Evolutionary conservation across 441 rosid genomes (phyloP).

Genomic region (Sinapis alba): DNA sequence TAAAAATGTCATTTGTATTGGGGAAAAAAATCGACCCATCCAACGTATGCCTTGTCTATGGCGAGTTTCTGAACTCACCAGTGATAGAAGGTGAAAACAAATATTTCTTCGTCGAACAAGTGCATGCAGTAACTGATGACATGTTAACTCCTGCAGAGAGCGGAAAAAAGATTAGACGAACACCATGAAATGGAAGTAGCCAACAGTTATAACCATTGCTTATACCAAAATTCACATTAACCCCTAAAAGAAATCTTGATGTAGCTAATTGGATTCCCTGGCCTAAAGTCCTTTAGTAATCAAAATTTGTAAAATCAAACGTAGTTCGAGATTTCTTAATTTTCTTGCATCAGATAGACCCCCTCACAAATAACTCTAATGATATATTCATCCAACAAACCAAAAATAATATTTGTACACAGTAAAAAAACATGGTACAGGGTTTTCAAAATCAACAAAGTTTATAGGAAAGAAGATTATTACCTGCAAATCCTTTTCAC

Average conservation of each 20-base stretch:
- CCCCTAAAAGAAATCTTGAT: neutral
- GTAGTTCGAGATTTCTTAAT: constrained; percentile 9
- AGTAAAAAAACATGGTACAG: neutral
- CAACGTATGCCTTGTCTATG: constrained; percentile 9
- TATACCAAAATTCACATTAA: constrained; percentile 7
- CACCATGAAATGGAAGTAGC: constrained; percentile 9
- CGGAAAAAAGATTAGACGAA: neutral
- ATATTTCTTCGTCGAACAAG: constrained; percentile 83
- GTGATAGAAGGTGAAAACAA: constrained; percentile 71
- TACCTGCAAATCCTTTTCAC: constrained; percentile 98
- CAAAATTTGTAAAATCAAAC: constrained; percentile 15
- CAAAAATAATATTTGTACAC: constrained; percentile 3
- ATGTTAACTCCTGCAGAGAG: constrained; percentile 65
- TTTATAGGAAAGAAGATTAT: constrained; percentile 11
- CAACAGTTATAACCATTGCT: constrained; percentile 23
- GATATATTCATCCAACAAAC: constrained; percentile 5
- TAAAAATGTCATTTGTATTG: neutral
- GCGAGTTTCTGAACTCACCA: constrained; percentile 60
- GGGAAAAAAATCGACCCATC: neutral
- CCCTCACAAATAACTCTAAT: constrained; percentile 16
- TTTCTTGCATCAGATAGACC: constrained; percentile 18
- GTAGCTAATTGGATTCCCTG: constrained; percentile 12
- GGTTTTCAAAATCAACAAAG: constrained; percentile 8
- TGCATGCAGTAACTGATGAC: constrained; percentile 81
- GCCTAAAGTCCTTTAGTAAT: constrained; percentile 19